Evolutionary conservation across 129 eudicot species (phyloP).

Genomic region (Arctium lappa): DNA sequence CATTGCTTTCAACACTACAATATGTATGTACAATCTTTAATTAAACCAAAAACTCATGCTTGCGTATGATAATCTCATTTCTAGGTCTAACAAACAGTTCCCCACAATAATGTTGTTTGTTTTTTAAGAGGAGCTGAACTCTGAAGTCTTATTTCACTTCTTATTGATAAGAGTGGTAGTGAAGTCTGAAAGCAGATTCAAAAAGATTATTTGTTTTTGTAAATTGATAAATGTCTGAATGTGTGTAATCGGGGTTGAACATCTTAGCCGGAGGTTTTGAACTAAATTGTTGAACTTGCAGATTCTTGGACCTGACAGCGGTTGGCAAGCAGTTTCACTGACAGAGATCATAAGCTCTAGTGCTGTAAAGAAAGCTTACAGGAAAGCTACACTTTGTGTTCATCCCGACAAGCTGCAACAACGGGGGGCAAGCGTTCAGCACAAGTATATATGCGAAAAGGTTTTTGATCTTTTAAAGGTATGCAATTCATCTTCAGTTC

Average conservation of each 20-base stretch:
- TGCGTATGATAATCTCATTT: neutral
- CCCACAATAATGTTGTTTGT: neutral
- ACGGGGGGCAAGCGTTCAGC: constrained; percentile 90
- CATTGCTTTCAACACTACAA: constrained; percentile 95
- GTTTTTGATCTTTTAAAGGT: constrained; percentile 99
- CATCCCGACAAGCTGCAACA: constrained; percentile 99
- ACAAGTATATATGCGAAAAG: constrained; percentile 93
- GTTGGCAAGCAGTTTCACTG: constrained; percentile 85
- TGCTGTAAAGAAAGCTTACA: constrained; percentile 96
- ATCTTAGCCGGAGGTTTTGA: neutral
- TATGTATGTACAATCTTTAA: constrained; percentile 53
- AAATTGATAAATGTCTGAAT: neutral
- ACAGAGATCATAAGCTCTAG: constrained; percentile 65
- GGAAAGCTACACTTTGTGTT: constrained; percentile 90
- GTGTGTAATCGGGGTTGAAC: neutral
- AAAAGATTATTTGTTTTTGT: neutral
- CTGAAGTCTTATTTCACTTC: neutral
- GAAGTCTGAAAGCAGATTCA: neutral
- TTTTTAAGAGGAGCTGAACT: neutral
- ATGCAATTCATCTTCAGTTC: constrained; percentile 6
- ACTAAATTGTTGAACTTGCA: constrained; percentile 34
- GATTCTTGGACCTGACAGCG: constrained; percentile 91
- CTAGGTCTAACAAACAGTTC: neutral
- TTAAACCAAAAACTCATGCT: neutral
- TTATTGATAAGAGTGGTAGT: neutral